phyloP scores from a whole-genome alignment of 2,329 filamentous ascomycete genomes.

The Phyllosticta citrichinensis region DNA sequence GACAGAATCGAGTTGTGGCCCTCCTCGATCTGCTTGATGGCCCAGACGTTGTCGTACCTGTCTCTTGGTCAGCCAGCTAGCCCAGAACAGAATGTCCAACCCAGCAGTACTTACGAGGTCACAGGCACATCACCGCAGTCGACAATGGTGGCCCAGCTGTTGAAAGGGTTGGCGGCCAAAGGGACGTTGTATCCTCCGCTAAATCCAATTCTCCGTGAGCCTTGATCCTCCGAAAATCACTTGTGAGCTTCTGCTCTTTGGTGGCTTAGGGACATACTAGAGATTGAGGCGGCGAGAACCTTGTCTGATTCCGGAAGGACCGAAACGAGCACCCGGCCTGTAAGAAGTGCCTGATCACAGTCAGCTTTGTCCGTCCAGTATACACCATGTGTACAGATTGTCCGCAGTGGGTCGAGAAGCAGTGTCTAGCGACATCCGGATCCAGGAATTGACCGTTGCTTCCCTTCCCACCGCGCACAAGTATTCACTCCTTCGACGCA shows the following conservation, averaged over 20 bases:
- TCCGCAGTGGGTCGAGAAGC: neutral
- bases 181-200: conserved; percentile 85
- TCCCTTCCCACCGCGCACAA: neutral
- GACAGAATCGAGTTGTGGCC: conserved; percentile 69
- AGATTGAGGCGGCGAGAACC: conserved; percentile 77
- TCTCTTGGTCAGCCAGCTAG: neutral
- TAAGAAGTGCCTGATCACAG: conserved; percentile 56
- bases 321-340: conserved; percentile 72
- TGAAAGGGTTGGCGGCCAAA: conserved; percentile 68
- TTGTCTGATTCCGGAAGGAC: conserved; percentile 75
- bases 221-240: conserved; percentile 21
- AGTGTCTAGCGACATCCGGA: neutral
- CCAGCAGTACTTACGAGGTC: conserved; percentile 53
- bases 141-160: conserved; percentile 67
- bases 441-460: neutral
- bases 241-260: conserved; percentile 10
- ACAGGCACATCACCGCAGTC: conserved; percentile 82
- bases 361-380: neutral
- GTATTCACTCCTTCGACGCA: neutral
- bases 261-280: conserved; percentile 54
- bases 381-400: neutral
- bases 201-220: conserved; percentile 42
- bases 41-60: conserved; percentile 74
- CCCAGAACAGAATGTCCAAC: neutral
- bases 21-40: conserved; percentile 75